Conservation (phyloP, 495 filamentous ascomycete genomes). For the Aspergillus sclerotiicarbonarius region DNA sequence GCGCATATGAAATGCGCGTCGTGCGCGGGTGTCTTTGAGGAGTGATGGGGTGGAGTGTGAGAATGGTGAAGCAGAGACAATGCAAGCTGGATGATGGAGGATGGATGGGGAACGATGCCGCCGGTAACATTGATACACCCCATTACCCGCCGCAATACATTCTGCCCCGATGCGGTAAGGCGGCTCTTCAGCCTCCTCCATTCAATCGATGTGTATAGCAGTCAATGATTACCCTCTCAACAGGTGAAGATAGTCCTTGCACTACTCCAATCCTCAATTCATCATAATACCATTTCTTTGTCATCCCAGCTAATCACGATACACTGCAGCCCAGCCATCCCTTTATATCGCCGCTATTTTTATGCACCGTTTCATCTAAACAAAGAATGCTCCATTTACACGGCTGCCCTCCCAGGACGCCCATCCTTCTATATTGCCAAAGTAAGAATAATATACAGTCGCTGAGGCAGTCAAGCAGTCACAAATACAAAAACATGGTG, state of each 20-base stretch:
- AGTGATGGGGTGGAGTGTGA: not conserved
- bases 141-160: not conserved
- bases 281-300: not conserved
- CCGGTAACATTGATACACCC: not conserved
- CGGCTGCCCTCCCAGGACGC: slow-evolving; percentile 1
- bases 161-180: not conserved
- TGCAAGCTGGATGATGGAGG: not conserved
- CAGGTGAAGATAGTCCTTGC: not conserved
- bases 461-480: slow-evolving; percentile 7
- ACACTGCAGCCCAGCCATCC: not conserved
- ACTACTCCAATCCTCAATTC: not conserved
- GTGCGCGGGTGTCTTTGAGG: not conserved
- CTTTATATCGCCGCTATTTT: not conserved
- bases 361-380: not conserved
- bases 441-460: slow-evolving; percentile 18
- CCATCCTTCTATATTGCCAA: slow-evolving; percentile 6
- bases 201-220: not conserved
- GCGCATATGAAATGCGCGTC: not conserved
- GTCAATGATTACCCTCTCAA: not conserved
- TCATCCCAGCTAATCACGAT: not conserved
- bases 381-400: not conserved
- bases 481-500: not conserved
- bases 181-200: not conserved
- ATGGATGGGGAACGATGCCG: not conserved
- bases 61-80: not conserved